Evolutionary conservation across 371 early-diverging fungal genomes (phyloP), one percentile per base, ranked within the genome.

Genomic region (Smittium culicis): DNA sequence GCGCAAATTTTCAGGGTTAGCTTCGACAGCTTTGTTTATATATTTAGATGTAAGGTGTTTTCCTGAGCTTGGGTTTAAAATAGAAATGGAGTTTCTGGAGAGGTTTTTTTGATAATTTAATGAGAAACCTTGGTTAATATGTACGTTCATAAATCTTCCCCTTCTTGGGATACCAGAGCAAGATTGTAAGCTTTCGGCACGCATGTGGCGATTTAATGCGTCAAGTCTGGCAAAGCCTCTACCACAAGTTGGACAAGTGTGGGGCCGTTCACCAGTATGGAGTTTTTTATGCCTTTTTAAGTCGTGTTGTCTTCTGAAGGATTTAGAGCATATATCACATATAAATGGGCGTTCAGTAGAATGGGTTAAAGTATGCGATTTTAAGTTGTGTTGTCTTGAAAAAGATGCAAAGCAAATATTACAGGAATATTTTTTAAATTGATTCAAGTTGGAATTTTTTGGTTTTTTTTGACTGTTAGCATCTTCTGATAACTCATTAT

Each of bases 211-310:
- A 70, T 84, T 86, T 32, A 88, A 71, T 27, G 87, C 88, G 71
- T 88, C 88, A 69, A 83, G 76, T 3, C 88, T 80, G 3, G 89
- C 85, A 79, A 90, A 90, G 64, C 86, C 80, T 30, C 88, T 72
- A 3, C 75, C 72, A 68, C 88, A 88, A 67, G 70, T 66, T 0
- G 74, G 69, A 68, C 86, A 86, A 16, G 74, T 72, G 68, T 85
- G 83, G 0, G 90, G 88, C 66, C 84, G 79, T 68, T 87, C 87
- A 2, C 89, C 89, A 2, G 89, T 87, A 67, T 89, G 89, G 32
- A 86, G 69, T 60, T 85, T 82, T 78, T 84, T 81, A 71, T 89
- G 89, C 33, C 89, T 80, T 76, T 87, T 87, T 60, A 88, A 71
- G 70, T 88, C 89, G 73, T 88, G 89, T 55, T 86, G 86, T 5